Base-by-base conservation (phyloP, 73 alveolate species). In the Tetrahymena borealis region DNA sequence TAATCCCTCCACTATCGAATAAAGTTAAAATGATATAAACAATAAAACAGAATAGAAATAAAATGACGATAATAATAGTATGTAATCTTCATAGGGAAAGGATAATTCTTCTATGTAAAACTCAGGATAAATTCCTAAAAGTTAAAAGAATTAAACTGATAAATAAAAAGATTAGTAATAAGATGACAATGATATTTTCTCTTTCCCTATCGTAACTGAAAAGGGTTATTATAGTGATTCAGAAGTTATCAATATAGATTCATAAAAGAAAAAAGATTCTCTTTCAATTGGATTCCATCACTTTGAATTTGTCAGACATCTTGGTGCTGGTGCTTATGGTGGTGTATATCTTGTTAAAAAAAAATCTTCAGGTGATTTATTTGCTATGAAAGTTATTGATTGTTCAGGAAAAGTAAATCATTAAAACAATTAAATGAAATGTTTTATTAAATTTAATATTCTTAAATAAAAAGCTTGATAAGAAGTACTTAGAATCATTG, bases 281-380 rank as follows among this genome's bases (percentile, higher is more conserved):
- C 77, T 78, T 78, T 78, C 90, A 18, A 85, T 92, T 31, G 43
- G 95, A 7, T 78, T 92, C 40, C 33, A 85, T 15, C 92, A 92
- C 90, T 93, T 93, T 37, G 94, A 93, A 37, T 93, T 92, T 10
- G 78, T 96, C n/a, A 96, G 97, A 96, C 98, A 97, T 11, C 94
- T 97, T 31, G 99, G 99, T 2, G 39, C 98, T 91, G 99, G 99
- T 10, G 94, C 99, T 9, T 98, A 97, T 92, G 99, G 99, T 16
- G 98, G 98, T 90, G 99, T 98, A 9, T 95, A 94, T 93, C 91
- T 98, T 16, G 99, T 95, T 12, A 85, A 94, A 85, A 95, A 96
- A 91, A 94, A 94, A 78, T 96, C 96, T 36, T 90, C 93, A 1
- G 94, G 94, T 11, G 96, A 97, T 91, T 85, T 94, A 13, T 97